Percentiles rank a stretch among this genome's conserved stretches.
Conservation (phyloP, 768 basidiomycete genomes). For the Amyloporia xantha region DNA sequence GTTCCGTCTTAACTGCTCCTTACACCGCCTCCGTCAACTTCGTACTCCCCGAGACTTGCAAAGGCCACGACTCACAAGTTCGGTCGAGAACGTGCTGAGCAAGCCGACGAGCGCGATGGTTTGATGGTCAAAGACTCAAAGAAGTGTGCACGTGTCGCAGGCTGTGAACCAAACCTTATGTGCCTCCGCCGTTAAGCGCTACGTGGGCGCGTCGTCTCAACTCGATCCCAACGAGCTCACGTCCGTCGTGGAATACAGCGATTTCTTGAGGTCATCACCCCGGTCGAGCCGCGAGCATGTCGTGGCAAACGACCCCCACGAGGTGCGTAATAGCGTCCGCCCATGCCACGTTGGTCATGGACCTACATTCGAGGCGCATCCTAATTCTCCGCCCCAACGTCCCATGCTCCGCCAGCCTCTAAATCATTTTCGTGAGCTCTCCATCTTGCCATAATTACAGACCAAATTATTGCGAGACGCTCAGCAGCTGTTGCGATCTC, state of each 20-base stretch:
- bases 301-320: too few species aligned
- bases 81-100: constrained; percentile 5
- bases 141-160: constrained; percentile 7
- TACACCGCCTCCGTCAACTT: neutral
- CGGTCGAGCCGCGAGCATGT: too few species aligned
- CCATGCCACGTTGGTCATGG: too few species aligned
- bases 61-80: neutral
- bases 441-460: too few species aligned
- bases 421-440: too few species aligned
- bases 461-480: too few species aligned
- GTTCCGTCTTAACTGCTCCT: constrained; percentile 2
- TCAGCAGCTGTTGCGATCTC: too few species aligned
- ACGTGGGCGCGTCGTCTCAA: neutral
- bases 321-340: too few species aligned
- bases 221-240: constrained; percentile 3
- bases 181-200: neutral
- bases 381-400: constrained; percentile 5
- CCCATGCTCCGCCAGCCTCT: neutral
- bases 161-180: constrained; percentile 6
- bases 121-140: constrained; percentile 9
- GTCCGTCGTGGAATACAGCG: neutral
- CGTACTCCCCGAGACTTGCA: neutral
- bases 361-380: too few species aligned
- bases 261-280: too few species aligned
- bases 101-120: constrained; percentile 3